A percentile compares a stretch with the other conserved stretches of the same genome.
These are phyloP conservation scores for Lactarius deliciosus DNA, from an alignment of 768 basidiomycete species.

Conservation along the genomic window DNA sequence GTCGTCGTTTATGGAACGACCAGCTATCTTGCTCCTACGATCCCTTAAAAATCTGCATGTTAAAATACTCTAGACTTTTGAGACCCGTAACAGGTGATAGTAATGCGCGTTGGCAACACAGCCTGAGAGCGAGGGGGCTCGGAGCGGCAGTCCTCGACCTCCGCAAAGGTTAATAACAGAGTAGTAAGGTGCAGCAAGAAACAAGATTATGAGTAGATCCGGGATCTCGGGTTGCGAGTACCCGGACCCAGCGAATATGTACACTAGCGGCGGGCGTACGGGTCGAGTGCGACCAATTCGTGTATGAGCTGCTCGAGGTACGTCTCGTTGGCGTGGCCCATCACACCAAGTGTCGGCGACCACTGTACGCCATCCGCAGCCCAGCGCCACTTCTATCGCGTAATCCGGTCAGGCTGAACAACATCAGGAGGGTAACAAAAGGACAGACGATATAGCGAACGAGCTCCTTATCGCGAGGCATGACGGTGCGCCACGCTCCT, in stretches of 20 bases:
- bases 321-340: slow-evolving; percentile 31
- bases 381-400: slow-evolving; percentile 70
- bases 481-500: slow-evolving; percentile 61
- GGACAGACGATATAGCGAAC: slow-evolving; percentile 59
- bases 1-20: no score
- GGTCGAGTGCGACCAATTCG: slow-evolving; percentile 23
- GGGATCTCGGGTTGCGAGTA: background rate
- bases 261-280: slow-evolving; percentile 11
- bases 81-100: no score
- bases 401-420: background rate
- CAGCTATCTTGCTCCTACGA: no score
- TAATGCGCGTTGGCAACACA: no score
- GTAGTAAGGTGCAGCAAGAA: background rate
- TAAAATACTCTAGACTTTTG: no score
- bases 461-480: slow-evolving; percentile 69
- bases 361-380: slow-evolving; percentile 55
- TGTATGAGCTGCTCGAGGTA: slow-evolving; percentile 27
- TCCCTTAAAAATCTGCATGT: no score
- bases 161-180: background rate
- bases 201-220: background rate
- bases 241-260: background rate
- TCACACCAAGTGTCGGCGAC: slow-evolving; percentile 46
- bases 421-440: background rate
- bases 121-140: no score
- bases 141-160: background rate